Conservation (phyloP, 1,139 yeast genomes). For the Hansenula lynferdii region DNA sequence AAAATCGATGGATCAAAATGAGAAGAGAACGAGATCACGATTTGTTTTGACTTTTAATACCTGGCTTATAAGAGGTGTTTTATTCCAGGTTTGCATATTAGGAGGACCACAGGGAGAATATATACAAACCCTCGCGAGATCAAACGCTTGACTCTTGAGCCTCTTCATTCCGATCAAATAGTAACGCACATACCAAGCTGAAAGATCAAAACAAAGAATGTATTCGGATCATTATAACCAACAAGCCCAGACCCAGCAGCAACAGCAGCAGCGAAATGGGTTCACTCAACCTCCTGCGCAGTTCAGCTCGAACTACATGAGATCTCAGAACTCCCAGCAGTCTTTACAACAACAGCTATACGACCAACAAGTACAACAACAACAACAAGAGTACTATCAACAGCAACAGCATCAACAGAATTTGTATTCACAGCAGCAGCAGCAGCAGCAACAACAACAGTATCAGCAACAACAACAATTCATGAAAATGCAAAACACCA, state of each 20-base stretch:
- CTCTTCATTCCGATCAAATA: neutral
- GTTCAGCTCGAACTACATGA: constrained; percentile 30
- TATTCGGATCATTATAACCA: constrained; percentile 21
- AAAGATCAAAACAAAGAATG: constrained; percentile 7
- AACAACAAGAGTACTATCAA: constrained; percentile 19
- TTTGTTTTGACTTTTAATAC: too few relatives aligned
- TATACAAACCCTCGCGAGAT: too few relatives aligned
- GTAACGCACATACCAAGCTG: neutral
- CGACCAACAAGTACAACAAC: constrained; percentile 20
- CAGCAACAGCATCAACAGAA: constrained; percentile 19
- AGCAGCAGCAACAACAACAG: constrained; percentile 11
- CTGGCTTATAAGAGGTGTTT: too few relatives aligned
- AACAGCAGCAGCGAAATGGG: constrained; percentile 19
- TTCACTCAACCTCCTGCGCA: constrained; percentile 24
- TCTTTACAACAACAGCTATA: constrained; percentile 29
- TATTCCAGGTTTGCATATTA: too few relatives aligned
- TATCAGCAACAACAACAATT: constrained; percentile 25
- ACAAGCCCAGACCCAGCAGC: constrained; percentile 24
- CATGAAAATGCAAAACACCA: constrained; percentile 20
- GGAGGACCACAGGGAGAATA: too few relatives aligned
- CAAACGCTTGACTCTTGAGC: too few relatives aligned
- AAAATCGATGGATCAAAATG: too few relatives aligned
- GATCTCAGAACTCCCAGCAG: constrained; percentile 33
- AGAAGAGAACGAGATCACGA: too few relatives aligned
- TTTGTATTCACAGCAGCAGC: too few relatives aligned